Conservation (phyloP, 2,329 filamentous ascomycete genomes). For the Blumeriella jaapii region DNA sequence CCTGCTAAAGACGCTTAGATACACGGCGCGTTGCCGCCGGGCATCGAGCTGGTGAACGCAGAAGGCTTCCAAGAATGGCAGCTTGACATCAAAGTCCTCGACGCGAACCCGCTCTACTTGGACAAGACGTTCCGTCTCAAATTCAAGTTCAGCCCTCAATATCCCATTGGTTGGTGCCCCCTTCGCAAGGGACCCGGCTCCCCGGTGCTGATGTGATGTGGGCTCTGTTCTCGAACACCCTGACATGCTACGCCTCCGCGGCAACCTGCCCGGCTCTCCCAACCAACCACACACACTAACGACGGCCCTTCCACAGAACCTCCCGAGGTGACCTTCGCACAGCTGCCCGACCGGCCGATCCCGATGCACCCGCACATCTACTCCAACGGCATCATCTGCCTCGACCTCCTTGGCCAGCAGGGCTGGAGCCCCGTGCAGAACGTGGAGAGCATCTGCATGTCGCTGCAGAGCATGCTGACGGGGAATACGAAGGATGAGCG, state of each 20-base stretch:
- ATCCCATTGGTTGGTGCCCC: constrained; percentile 71
- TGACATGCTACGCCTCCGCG: too few species aligned
- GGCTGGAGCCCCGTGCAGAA: constrained; percentile 97
- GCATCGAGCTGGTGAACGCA: constrained; percentile 68
- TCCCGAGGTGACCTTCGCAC: constrained; percentile 83
- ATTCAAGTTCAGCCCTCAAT: constrained; percentile 72
- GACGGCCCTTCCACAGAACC: constrained; percentile 48
- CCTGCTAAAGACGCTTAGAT: constrained; percentile 16
- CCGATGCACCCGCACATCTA: constrained; percentile 97
- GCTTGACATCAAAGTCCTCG: constrained; percentile 83
- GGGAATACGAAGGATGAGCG: constrained; percentile 87
- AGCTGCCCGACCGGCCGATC: constrained; percentile 53
- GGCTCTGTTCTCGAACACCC: too few species aligned
- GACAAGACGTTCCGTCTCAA: constrained; percentile 73
- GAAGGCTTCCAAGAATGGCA: constrained; percentile 84
- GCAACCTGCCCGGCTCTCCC: too few species aligned
- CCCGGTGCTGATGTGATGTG: too few species aligned
- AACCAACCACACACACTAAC: neutral
- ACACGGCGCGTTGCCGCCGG: constrained; percentile 37
- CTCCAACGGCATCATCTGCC: constrained; percentile 93
- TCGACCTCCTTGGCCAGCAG: constrained; percentile 76
- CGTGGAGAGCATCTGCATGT: constrained; percentile 94
- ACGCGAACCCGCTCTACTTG: constrained; percentile 79
- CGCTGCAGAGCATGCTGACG: constrained; percentile 94
- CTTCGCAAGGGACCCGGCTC: too few species aligned